Base-by-base conservation (phyloP, 768 basidiomycete species). In the Suillus decipiens region DNA sequence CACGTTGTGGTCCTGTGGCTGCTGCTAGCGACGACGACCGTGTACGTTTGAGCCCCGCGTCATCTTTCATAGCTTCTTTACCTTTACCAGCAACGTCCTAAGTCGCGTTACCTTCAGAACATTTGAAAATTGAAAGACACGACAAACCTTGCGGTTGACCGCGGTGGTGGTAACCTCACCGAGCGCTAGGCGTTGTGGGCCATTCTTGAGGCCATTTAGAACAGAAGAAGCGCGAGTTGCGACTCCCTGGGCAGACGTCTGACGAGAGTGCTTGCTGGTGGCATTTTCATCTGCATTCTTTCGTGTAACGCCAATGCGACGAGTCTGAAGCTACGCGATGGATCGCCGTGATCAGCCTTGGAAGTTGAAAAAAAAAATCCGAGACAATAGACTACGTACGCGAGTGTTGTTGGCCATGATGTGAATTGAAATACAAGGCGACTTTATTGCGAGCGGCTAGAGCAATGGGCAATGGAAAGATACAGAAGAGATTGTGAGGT, bases 281-380 rank as follows among this genome's bases (percentile, higher is more conserved):
- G 90, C 89, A 71, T 93, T 92, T 79, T 93, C 92, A 73, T 93
- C 92, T 64, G 78, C 85, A 75, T 89, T 91, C 73, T 81, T 84
- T 69, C 90, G 89, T 73, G 87, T 87, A 67, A 84, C 78, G 67
- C 86, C 79, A 54, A 83, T 77, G 69, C 91, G 86, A 70, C 91
- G 88, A 78, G 87, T 80, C 62, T 89, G 86, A 69, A 88, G 74
- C 90, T 93, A 68, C 66, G 64, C 67, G 67, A 45, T 42, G 51
- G 42, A 61, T 68, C 17, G 61, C 54, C 12, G 19, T 53, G 66
- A 47, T 61, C 36, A 54, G 5, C 56, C 31, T 34, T 61, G 43
- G 56, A 61, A 31, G 15, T 22, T 15, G 39, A 42, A 17, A 0
- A 19, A 42, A 17, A 64, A 64, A 50, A 63, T 8, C 82, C 57